Evolutionary conservation across 108 stramenopile genomes (phyloP), one percentile per base, ranked within the genome.

Genomic region (Skeletonema tropicum): DNA sequence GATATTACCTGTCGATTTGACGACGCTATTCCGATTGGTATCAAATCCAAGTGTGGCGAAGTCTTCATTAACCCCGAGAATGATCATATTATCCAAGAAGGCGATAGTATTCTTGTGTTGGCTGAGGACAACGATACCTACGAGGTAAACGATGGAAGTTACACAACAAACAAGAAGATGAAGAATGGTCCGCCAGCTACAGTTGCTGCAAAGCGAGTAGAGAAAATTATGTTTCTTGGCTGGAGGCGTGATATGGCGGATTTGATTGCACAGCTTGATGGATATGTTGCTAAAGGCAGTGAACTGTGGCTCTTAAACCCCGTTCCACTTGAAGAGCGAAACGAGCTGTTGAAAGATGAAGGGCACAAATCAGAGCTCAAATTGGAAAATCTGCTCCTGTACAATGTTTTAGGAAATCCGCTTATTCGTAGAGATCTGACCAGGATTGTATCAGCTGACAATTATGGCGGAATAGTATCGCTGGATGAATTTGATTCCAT

Each of bases 231-330:
- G 39, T 86, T 86, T 55, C 79, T 73, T 31, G 85, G 85, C 39
- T 86, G 85, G 85, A 77, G 85, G 8, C 64, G 85, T 2, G 85
- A 86, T 30, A 78, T 86, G 74, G 81, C 81, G n/a, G 85, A 86
- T n/a, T 79, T 86, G 73, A 83, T 86, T 39, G 23, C 60, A 14
- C 68, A 70, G 30, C 74, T 86, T 14, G 85, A 86, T 48, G 77
- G 75, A 35, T 75, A 76, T 41, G 85, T 86, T 4, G 68, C 36
- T 36, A 42, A 75, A 13, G 80, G 80, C 23, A 66, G 64, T n/a
- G 82, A 86, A 48, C 49, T 86, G 6, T 65, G 70, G 57, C 77
- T 86, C 14, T 78, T 86, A 64, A 78, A 74, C 21, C 12, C 31
- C 17, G 73, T 86, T 17, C 74, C 67, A 29, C 59, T 57, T 0